Conservation (phyloP, 129 eudicot genomes). For the Cynara cardunculus region DNA sequence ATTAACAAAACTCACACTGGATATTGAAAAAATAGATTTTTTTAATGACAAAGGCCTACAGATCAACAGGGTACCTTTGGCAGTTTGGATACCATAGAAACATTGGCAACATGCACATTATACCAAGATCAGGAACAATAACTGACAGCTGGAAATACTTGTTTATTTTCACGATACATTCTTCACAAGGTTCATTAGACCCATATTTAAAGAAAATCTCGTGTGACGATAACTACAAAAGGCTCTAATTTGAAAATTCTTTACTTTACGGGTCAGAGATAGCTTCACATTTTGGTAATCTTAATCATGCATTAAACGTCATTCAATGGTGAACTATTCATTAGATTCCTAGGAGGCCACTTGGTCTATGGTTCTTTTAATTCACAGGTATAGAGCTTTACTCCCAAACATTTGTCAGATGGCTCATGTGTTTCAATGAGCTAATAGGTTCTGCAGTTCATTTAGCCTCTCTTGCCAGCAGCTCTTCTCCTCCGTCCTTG, state of each 20-base stretch:
- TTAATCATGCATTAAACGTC: not conserved
- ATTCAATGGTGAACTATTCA: not conserved
- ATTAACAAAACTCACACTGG: not conserved
- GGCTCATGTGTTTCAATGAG: not conserved
- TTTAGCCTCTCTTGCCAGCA: not conserved
- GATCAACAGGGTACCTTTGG: not conserved
- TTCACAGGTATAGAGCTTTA: not conserved
- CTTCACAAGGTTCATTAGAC: not conserved
- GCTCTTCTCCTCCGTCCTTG: not conserved
- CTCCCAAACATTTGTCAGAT: not conserved
- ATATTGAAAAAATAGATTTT: not conserved
- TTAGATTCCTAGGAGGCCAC: not conserved
- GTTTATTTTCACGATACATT: not conserved
- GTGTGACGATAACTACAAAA: not conserved
- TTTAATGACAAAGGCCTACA: not conserved
- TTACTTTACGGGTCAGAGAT: not conserved
- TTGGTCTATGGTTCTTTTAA: not conserved
- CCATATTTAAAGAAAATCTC: not conserved
- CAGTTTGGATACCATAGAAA: not conserved
- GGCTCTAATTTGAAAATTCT: not conserved
- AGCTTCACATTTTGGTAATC: not conserved
- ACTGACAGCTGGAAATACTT: not conserved
- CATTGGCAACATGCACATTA: not conserved
- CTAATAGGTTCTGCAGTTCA: not conserved
- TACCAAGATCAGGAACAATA: not conserved